Evolutionary conservation across 192 early-diverging fungal species (phyloP), one percentile per base, ranked within the genome.

Genomic region (Coemansia sp.): DNA sequence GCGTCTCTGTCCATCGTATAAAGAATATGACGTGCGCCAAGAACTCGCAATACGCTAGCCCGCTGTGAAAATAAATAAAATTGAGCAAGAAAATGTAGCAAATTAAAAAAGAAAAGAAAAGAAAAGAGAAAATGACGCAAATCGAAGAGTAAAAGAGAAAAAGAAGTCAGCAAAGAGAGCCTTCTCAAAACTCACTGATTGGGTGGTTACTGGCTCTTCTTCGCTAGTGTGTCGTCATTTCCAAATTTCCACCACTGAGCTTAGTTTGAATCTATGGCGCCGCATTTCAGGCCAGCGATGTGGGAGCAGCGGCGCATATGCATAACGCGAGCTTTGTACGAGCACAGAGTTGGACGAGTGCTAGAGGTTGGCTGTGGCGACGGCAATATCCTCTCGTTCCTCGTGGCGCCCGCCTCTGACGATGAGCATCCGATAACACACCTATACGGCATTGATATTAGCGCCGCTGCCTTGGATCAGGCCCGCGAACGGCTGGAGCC

Each of bases 341-440:
- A 81, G 27, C 61, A 88, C 59, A 57, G 74, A 13, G 85, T 78
- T 83, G 66, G 74, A 24, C 65, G 69, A 45, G 89, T 95, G n/a
- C 73, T 94, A 21, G 95, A 97, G 64, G 84, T 90, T 56, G 95
- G 95, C 1, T 96, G 94, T 75, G 95, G 95, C 45, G 92, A 93
- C 56, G 94, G 88, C 19, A 79, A 88, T 17, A 64, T 97, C 48
- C 70, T 92, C 5, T 76, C 86, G 11, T 89, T 91, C 54, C 83
- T 97, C 16, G 69, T 34, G 37, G 72, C 77, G 45, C 72, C 77
- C 24, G 56, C 56, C 13, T 80, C 85, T 17, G 86, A 89, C 66
- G 62, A 79, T 45, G 81, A 74, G 40, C 59, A 63, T 21, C 75
- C 75, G 33, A 88, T 94, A 24, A 84, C 75, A 0, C 73, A 67